Evolutionary conservation across 2,329 filamentous ascomycete species (phyloP).

Genomic region (Apiospora saccharicola): DNA sequence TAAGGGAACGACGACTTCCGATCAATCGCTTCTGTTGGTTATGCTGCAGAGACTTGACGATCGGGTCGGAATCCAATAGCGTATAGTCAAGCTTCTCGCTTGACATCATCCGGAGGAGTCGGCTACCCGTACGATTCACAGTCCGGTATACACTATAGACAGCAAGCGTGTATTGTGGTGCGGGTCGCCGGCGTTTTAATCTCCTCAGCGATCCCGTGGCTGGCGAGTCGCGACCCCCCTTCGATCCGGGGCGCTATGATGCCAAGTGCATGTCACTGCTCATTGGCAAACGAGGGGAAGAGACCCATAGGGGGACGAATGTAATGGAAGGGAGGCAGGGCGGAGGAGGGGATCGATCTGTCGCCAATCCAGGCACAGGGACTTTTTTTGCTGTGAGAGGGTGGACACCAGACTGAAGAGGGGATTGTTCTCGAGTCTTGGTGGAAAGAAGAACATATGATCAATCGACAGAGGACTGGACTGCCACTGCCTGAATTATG

Average conservation of each 20-base stretch:
- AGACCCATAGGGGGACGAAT: neutral
- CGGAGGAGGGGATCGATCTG: slow-evolving; percentile 10
- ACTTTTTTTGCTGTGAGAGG: neutral
- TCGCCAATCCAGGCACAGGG: slow-evolving; percentile 5
- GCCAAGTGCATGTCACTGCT: slow-evolving; percentile 12
- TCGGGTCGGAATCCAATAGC: slow-evolving; percentile 14
- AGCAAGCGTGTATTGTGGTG: neutral
- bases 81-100: slow-evolving; percentile 13
- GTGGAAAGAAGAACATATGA: neutral
- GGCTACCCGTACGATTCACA: neutral
- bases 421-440: neutral
- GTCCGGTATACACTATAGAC: neutral
- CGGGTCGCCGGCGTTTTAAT: neutral
- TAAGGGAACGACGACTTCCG: neutral
- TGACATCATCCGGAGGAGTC: slow-evolving; percentile 4
- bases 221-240: neutral
- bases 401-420: neutral
- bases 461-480: neutral
- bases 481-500: neutral
- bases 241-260: slow-evolving; percentile 3
- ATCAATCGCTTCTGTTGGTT: neutral
- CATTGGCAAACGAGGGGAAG: slow-evolving; percentile 1
- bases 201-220: slow-evolving; percentile 12
- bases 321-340: neutral
- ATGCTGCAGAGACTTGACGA: neutral